phyloP scores from a whole-genome alignment of 1,284 basidiomycete genomes.

The Mycosarcoma mackinlayi region DNA sequence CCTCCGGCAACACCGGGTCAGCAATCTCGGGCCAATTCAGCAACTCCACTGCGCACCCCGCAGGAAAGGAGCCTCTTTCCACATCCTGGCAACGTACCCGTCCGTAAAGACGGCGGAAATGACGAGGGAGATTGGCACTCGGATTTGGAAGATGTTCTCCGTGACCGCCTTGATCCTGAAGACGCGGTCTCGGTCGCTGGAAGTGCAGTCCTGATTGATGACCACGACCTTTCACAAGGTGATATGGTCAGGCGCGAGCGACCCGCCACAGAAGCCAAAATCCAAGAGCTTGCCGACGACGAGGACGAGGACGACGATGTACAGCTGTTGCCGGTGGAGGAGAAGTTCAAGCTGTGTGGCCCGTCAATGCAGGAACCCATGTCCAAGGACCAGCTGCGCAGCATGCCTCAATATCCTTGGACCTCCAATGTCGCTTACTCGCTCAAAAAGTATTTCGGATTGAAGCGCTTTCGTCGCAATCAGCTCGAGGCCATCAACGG shows the following conservation, averaged over 20 bases:
- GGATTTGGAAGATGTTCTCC: not conserved
- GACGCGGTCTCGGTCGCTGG: not conserved
- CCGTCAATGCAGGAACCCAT: constrained; percentile 32
- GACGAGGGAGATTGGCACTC: not conserved
- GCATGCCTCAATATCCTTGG: constrained; percentile 69
- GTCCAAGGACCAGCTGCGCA: not conserved
- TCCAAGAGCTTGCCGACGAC: constrained; percentile 9
- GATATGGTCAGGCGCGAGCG: not conserved
- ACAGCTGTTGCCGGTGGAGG: constrained; percentile 25
- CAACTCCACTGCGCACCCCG: not conserved
- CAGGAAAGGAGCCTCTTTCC: not conserved
- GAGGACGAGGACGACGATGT: constrained; percentile 19
- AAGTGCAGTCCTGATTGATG: not conserved
- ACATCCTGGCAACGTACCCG: not conserved
- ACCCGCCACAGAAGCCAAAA: not conserved
- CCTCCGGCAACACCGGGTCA: not conserved
- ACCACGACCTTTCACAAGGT: not conserved
- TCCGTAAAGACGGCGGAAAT: not conserved
- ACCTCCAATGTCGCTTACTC: constrained; percentile 75
- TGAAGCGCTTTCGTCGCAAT: constrained; percentile 80
- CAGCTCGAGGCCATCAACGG: constrained; percentile 88
- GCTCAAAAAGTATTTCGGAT: constrained; percentile 77
- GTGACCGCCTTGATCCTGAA: not conserved
- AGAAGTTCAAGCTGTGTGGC: constrained; percentile 22
- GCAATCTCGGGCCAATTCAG: not conserved